A percentile compares a stretch with the other conserved stretches of the same genome.
Evolutionary conservation across 2,329 filamentous ascomycete genomes (phyloP).

Genomic region (Epicoccum nigrum): DNA sequence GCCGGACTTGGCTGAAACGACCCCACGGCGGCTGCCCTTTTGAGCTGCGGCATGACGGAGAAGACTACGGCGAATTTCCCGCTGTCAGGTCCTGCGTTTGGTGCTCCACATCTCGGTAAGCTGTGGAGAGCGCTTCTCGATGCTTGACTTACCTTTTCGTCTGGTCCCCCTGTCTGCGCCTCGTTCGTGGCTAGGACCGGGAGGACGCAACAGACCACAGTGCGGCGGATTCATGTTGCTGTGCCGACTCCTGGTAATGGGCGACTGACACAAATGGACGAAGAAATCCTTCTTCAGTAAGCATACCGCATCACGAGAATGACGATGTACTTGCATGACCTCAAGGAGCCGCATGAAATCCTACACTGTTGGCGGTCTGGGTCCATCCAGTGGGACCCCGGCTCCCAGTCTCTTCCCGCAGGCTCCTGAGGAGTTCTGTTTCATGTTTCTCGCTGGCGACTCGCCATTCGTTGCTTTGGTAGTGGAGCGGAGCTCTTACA

Average conservation of each 20-base stretch:
- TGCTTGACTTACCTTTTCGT: slow-evolving; percentile 10
- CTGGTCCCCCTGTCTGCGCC: slow-evolving; percentile 6
- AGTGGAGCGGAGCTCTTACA: slow-evolving; percentile 6
- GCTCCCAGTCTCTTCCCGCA: slow-evolving; percentile 8
- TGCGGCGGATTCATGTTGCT: background rate
- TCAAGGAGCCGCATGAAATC: slow-evolving; percentile 11
- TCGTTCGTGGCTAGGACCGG: background rate
- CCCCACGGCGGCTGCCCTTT: slow-evolving; percentile 15
- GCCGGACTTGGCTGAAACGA: slow-evolving; percentile 16
- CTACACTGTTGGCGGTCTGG: slow-evolving; percentile 1
- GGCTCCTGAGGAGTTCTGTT: slow-evolving; percentile 6
- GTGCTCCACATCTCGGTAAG: slow-evolving; percentile 10
- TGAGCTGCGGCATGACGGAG: slow-evolving; percentile 10
- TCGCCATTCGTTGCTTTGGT: slow-evolving; percentile 7
- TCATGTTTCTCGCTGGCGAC: slow-evolving; percentile 7
- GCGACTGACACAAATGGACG: background rate
- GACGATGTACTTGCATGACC: slow-evolving; percentile 1
- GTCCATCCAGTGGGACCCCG: background rate
- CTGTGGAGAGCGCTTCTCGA: slow-evolving; percentile 2
- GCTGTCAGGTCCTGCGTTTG: slow-evolving; percentile 14
- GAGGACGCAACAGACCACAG: background rate
- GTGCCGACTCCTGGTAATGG: background rate
- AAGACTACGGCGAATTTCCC: slow-evolving; percentile 13
- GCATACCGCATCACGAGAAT: background rate
- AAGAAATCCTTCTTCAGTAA: background rate